Evolutionary conservation across 352 stramenopile species (phyloP).

Genomic region (Phytophthora fragariaefolia): DNA sequence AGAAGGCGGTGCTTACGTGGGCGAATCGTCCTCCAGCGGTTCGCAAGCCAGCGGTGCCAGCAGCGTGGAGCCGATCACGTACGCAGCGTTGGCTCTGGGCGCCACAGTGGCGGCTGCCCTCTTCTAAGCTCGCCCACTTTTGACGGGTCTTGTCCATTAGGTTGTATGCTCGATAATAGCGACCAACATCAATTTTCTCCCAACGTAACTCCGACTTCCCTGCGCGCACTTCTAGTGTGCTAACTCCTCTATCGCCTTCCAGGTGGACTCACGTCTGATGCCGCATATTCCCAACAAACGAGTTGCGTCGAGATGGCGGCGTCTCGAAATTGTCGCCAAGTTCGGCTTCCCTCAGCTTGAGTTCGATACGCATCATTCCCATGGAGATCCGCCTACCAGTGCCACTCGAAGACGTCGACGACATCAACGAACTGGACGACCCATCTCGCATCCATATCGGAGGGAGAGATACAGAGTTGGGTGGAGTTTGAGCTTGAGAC

Average conservation of each 20-base stretch:
- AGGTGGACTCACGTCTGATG: constrained; percentile 20
- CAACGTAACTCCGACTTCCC: too few relatives aligned
- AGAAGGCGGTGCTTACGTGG: constrained; percentile 7
- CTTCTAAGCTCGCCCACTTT: constrained; percentile 25
- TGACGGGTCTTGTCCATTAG: constrained; percentile 21
- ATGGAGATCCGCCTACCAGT: constrained; percentile 29
- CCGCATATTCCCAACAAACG: constrained; percentile 24
- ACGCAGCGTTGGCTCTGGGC: constrained; percentile 20
- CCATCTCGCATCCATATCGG: constrained; percentile 23
- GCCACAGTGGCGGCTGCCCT: constrained; percentile 21
- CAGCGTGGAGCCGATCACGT: constrained; percentile 30
- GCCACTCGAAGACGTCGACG: constrained; percentile 15
- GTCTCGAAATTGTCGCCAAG: constrained; percentile 57
- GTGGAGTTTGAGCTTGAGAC: constrained; percentile 1
- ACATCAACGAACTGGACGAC: constrained; percentile 25
- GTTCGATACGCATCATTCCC: constrained; percentile 53
- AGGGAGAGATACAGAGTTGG: constrained; percentile 34
- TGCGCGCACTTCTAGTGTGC: too few relatives aligned
- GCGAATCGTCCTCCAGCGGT: constrained; percentile 9
- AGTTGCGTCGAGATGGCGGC: constrained; percentile 29
- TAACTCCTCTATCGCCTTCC: not conserved
- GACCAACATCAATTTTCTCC: constrained; percentile 24
- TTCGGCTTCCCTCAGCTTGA: constrained; percentile 66
- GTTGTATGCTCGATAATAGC: constrained; percentile 40
- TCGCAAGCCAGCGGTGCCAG: constrained; percentile 18